Evolutionary conservation across 2,329 filamentous ascomycete genomes (phyloP), one percentile per base, ranked within the genome.

Genomic region (Stachybotrys elegans): DNA sequence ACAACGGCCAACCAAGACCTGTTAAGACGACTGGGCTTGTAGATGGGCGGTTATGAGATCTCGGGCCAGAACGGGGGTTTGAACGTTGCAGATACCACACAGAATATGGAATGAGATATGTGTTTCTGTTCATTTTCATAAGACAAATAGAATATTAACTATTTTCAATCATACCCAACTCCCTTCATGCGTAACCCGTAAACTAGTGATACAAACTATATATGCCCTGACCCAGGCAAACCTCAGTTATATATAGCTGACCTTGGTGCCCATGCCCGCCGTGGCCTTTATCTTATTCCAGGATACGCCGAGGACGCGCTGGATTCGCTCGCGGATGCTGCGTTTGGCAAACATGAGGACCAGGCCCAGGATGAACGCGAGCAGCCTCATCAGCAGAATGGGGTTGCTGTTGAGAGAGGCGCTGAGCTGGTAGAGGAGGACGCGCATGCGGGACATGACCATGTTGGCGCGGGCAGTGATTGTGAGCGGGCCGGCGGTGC

Each of bases 221-320:
- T 36, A 13, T 19, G 16, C 12, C 34, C 14, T 8, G 16, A 36
- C 21, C 14, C 7, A 5, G 14, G n/a, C 21, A 6, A 36, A 20
- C 34, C 19, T 9, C 21, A 17, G 22, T 40, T 67, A 97, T 48
- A 98, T 94, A 69, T 97, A 97, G 62, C 87, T 95, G 58, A 97
- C 91, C 71, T 96, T 97, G 51, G 94, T 87, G 3, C 92, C 93
- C 92, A 97, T 97, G 2, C 91, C 91, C 5, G 92, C 84, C 1
- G 93, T 97, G 37, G 82, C 77, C 61, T 79, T 82, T 32, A 95
- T 70, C 69, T 95, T 96, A 43, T 79, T 78, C 89, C 89, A 95
- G 9, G 81, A 82, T 22, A 76, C 72, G 31, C 77, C 78, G 35
- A 94, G 59, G 29, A 90, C 71, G 44, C 83, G 76, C 60, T 82